Base-by-base conservation (phyloP, 306 rosid genomes). In the Cucurbita argyrosperma region DNA sequence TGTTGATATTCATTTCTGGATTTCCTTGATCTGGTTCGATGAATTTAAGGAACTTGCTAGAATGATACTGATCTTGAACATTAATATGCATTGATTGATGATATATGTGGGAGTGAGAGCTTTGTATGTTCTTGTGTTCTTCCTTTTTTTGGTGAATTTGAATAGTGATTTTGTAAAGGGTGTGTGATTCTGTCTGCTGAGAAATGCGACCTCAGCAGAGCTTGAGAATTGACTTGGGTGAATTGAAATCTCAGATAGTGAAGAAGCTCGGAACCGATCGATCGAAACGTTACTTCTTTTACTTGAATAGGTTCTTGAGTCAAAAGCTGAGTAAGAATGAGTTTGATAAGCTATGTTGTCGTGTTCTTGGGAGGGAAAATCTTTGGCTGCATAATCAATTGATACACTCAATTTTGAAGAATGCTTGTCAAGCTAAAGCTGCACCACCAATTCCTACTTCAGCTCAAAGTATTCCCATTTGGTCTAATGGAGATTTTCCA, bases 121-220 rank as follows among this genome's bases (percentile, higher is more conserved):
- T 21, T 80, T 77, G 69, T 88, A 82, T 15, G 74, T 79, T 71
- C 58, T 89, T 61, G 14, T 35, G 37, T 37, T 7, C 12, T 8
- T 8, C 1, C 13, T 0, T 7, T 80, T 77, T 60, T 93, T 62
- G 82, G 82, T 83, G 79, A 85, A 59, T 77, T 74, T 77, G 46
- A 83, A 71, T 76, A 73, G 79, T 70, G 77, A 76, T 82, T 69
- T 77, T 82, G 87, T 82, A 82, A 85, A 85, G 56, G 83, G 88
- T 87, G 89, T 86, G 83, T 88, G 95, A 87, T 81, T 86, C 90
- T 83, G 82, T 76, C 51, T 81, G 81, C 84, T 87, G 90, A 88
- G 92, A 87, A 84, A 95, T 95, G 99, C 96, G 87, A 85, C 86
- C 99, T 83, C 99, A 87, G 80, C 96, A 84, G 90, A 79, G 83